Percentiles rank a stretch among this genome's conserved stretches.
phyloP scores from a whole-genome alignment of 352 stramenopile genomes.

The Phytopythium ostracodes region DNA sequence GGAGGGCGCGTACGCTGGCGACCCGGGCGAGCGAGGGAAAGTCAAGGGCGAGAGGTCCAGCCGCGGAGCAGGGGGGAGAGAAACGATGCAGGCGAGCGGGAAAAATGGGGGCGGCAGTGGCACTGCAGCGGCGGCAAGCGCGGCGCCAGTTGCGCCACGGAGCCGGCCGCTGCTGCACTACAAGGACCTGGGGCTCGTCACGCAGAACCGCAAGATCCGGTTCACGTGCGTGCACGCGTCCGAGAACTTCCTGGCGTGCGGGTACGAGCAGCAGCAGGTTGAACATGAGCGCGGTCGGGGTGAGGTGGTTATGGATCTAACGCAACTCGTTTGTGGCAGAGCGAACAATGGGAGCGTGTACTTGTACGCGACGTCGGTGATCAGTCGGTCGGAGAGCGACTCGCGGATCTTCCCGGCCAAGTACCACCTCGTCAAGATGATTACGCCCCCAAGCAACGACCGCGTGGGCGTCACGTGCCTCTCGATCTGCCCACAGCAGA shows the following conservation, averaged over 20 bases:
- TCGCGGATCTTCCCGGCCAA: conserved; percentile 34
- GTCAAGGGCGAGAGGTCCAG: background rate
- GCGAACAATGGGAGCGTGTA: conserved; percentile 80
- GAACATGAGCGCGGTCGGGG: background rate
- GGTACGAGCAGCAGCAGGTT: conserved; percentile 29
- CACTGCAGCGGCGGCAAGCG: background rate
- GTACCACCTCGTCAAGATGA: conserved; percentile 88
- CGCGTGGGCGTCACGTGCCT: conserved; percentile 68
- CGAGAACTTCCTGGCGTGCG: conserved; percentile 82
- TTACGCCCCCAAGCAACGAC: conserved; percentile 67
- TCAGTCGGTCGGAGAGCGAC: conserved; percentile 29
- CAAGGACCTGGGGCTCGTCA: conserved; percentile 54
- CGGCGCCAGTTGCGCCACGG: too few species aligned
- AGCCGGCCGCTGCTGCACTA: conserved; percentile 66
- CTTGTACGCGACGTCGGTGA: conserved; percentile 67
- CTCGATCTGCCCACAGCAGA: conserved; percentile 78
- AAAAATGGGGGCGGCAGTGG: background rate
- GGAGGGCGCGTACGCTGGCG: background rate
- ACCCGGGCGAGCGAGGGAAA: background rate
- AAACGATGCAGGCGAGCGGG: background rate
- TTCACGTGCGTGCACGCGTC: conserved; percentile 85
- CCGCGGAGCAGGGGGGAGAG: background rate
- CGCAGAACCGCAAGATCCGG: conserved; percentile 56
- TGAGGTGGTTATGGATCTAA: background rate
- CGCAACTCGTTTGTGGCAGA: conserved; percentile 16